phyloP scores from a whole-genome alignment of 2,329 filamentous ascomycete genomes.

The Ploettnerulaceae sp. region DNA sequence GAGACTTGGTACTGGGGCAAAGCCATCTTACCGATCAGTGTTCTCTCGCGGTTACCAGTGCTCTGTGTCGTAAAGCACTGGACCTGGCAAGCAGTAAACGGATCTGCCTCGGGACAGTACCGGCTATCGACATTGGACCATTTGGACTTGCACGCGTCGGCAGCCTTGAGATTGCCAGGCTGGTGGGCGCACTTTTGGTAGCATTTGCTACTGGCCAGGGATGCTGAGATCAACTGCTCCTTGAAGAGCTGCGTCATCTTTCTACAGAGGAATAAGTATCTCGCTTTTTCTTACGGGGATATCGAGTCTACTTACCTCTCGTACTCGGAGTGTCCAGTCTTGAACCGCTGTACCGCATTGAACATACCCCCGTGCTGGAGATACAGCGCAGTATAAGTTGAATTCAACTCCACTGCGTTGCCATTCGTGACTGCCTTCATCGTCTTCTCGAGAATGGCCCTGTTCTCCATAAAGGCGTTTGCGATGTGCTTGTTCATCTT shows the following conservation, averaged over 20 bases:
- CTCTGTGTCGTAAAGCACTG: conserved; percentile 6
- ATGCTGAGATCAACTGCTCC: conserved; percentile 1
- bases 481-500: background rate
- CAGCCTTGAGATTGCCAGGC: background rate
- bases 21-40: background rate
- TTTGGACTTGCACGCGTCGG: background rate
- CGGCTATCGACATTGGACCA: background rate
- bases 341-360: background rate
- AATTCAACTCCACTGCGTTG: background rate
- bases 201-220: background rate
- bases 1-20: background rate
- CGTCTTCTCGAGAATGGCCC: background rate
- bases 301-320: background rate
- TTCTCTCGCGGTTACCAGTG: background rate
- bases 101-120: background rate
- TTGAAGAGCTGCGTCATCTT: background rate
- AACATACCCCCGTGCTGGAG: conserved; percentile 1
- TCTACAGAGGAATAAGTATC: background rate
- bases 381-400: background rate
- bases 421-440: conserved; percentile 1
- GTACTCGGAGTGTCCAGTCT: background rate
- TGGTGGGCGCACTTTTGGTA: conserved; percentile 2
- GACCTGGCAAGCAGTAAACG: background rate
- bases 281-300: too few relatives aligned
- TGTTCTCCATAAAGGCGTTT: conserved; percentile 1